Conservation (phyloP, 768 basidiomycete species). For the Omphalotus guepiniiformis region DNA sequence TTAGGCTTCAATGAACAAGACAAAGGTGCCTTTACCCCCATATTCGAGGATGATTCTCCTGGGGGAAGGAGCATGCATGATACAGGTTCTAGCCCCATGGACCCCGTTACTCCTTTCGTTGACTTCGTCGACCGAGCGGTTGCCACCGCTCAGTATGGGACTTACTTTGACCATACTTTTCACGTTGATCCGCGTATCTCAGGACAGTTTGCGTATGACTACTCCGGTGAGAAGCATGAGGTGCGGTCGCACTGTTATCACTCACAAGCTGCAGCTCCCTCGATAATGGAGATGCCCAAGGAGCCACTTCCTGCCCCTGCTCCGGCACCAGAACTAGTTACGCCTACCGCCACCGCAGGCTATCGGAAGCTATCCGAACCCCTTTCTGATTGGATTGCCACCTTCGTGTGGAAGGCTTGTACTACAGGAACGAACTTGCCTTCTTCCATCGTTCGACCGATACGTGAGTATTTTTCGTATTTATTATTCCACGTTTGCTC, state of each 20-base stretch:
- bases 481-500: constrained; percentile 5
- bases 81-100: constrained; percentile 61
- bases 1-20: constrained; percentile 29
- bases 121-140: constrained; percentile 74
- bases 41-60: constrained; percentile 64
- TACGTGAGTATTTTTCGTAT: constrained; percentile 40
- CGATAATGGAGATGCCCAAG: constrained; percentile 30
- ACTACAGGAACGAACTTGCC: constrained; percentile 66
- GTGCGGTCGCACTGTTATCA: constrained; percentile 13
- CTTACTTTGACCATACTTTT: constrained; percentile 19
- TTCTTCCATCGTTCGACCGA: constrained; percentile 44
- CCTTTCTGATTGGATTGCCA: constrained; percentile 73
- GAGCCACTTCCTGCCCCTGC: constrained; percentile 27
- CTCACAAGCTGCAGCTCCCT: constrained; percentile 22
- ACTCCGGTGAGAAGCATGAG: constrained; percentile 7
- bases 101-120: constrained; percentile 72
- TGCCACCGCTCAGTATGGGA: constrained; percentile 32
- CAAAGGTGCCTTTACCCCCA: constrained; percentile 53
- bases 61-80: constrained; percentile 47
- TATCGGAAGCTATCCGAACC: constrained; percentile 77
- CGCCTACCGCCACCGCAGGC: constrained; percentile 45
- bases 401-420: constrained; percentile 80
- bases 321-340: constrained; percentile 39
- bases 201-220: not conserved
- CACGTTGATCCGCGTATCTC: constrained; percentile 11